Base-by-base conservation (phyloP, 1,139 yeast genomes). In the Taphrina confusa region DNA sequence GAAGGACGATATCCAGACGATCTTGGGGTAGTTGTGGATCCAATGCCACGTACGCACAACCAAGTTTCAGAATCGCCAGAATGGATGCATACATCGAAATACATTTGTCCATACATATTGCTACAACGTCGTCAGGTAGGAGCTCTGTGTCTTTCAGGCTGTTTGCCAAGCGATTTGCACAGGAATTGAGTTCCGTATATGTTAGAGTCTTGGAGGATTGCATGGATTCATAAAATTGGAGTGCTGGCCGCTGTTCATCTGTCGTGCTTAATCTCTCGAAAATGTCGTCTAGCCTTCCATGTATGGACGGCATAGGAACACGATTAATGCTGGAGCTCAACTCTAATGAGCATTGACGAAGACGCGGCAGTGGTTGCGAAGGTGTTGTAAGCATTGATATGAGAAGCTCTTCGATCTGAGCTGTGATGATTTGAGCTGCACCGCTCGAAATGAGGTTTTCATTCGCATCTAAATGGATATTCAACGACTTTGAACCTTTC, bases 41-140 rank as follows among this genome's bases (percentile, higher is more conserved):
- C 5, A 66, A 25, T 2, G 68, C 68, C 30, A 65, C 59, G 42
- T 65, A 66, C 12, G 63, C 61, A 22, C 67, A 66, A 9, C 68
- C 68, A 23, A 62, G 45, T 11, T 36, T 56, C 57, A 63, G 61
- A 6, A 64, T 57, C 11, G 67, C 68, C 22, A 62, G 31, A 5
- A 66, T 57, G 3, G 61, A 25, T 1, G 61, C 61, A 37, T 66
- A 66, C 37, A 65, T 60, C 36, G 34, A 44, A 4, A 63, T 56
- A 4, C 63, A 62, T 34, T 65, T 65, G 14, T 49, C 22, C 57
- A 65, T 8, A 36, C 57, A 59, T 1, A 63, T 36, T 6, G 63
- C 67, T 4, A 64, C 42, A 1, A 28, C 57, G 51, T 30, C 61
- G 40, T 36, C 62, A 64, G 45, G 51, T 3, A 11, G 4, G 18